Conservation (phyloP, 2,329 filamentous ascomycete genomes). For the Nigrospora oryzae region DNA sequence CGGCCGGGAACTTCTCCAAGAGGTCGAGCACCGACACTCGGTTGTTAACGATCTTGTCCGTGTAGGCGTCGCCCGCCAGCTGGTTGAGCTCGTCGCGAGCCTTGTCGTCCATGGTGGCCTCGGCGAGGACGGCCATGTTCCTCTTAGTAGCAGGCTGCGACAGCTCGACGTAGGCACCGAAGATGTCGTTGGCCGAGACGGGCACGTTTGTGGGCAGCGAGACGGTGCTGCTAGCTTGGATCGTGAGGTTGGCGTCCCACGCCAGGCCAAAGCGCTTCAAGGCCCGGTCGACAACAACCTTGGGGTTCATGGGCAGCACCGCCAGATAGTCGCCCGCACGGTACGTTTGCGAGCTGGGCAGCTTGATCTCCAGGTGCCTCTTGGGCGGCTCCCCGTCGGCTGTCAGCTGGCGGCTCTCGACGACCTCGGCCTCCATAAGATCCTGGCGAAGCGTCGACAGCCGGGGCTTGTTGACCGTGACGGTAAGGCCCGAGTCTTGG, state of each 20-base stretch:
- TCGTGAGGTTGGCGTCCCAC: constrained; percentile 60
- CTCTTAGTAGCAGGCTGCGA: constrained; percentile 1
- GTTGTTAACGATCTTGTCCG: constrained; percentile 1
- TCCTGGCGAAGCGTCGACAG: constrained; percentile 24
- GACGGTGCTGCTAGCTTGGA: constrained; percentile 41
- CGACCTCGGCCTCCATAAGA: constrained; percentile 51
- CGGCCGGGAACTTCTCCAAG: constrained; percentile 22
- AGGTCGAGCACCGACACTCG: constrained; percentile 29
- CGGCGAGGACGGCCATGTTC: background rate
- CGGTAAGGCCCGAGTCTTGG: background rate
- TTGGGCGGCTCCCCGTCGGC: constrained; percentile 32
- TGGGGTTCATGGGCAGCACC: constrained; percentile 62
- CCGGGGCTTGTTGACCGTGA: constrained; percentile 10
- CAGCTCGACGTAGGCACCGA: constrained; percentile 1
- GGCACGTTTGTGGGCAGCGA: constrained; percentile 14
- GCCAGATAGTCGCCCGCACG: constrained; percentile 70
- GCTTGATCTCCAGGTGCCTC: constrained; percentile 57
- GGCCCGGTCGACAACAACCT: constrained; percentile 50
- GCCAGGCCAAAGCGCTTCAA: constrained; percentile 58
- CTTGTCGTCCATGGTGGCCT: background rate
- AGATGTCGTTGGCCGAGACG: constrained; percentile 1
- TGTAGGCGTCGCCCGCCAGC: background rate
- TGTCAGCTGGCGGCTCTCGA: constrained; percentile 43
- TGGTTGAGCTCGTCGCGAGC: background rate
- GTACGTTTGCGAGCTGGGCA: constrained; percentile 60